phyloP scores from a whole-genome alignment of 2,329 filamentous ascomycete genomes.

The Blumeria graminis region DNA sequence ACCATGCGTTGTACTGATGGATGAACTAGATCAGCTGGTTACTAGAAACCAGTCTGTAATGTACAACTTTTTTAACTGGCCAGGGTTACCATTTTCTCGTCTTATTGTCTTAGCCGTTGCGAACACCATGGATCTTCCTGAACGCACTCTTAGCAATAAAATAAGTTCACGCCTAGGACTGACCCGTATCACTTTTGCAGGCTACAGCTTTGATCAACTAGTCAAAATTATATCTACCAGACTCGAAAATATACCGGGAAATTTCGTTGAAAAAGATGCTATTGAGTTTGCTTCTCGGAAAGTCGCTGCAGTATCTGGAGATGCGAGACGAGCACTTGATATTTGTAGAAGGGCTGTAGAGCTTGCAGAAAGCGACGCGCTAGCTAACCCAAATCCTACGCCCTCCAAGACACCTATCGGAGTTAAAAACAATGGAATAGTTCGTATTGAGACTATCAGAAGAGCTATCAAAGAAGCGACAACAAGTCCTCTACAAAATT shows the following conservation, averaged over 20 bases:
- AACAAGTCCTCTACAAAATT: constrained; percentile 74
- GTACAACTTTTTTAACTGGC: constrained; percentile 99
- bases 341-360: constrained; percentile 91
- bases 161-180: constrained; percentile 79
- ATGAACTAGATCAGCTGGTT: constrained; percentile 90
- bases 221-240: constrained; percentile 96
- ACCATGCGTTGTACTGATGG: constrained; percentile 93
- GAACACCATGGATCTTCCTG: constrained; percentile 96
- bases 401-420: constrained; percentile 32
- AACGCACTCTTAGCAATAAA: constrained; percentile 91
- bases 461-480: constrained; percentile 89
- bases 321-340: constrained; percentile 75
- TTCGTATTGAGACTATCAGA: constrained; percentile 85
- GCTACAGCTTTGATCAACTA: constrained; percentile 89
- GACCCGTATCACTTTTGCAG: constrained; percentile 87
- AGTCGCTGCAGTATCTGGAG: constrained; percentile 86
- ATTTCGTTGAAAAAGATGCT: constrained; percentile 79
- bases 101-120: constrained; percentile 92
- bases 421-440: constrained; percentile 22
- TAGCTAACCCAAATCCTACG: constrained; percentile 22
- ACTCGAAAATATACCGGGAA: constrained; percentile 63
- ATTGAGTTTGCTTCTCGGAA: constrained; percentile 92
- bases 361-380: constrained; percentile 55
- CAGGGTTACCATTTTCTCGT: constrained; percentile 67
- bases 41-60: constrained; percentile 99